phyloP scores from a whole-genome alignment of 306 rosid genomes.

The Fragaria vesca region DNA sequence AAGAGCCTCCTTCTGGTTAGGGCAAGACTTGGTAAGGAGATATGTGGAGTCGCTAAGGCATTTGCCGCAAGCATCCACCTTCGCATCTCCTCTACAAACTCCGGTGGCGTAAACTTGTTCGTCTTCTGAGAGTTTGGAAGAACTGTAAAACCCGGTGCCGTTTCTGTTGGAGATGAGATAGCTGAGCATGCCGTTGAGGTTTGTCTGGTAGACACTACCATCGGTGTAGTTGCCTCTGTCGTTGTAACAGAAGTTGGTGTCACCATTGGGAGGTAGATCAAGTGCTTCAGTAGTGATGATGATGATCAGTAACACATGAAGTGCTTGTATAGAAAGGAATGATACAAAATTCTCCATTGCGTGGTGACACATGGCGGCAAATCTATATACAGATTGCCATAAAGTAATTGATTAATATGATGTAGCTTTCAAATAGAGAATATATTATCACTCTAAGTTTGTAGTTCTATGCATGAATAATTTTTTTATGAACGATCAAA shows the following conservation, averaged over 20 bases:
- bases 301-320: neutral
- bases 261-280: neutral
- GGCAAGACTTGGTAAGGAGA: neutral
- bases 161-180: neutral
- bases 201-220: neutral
- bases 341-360: neutral
- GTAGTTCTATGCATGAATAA: neutral
- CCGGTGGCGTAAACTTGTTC: slow-evolving; percentile 14
- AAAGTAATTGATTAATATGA: neutral
- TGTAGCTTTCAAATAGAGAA: neutral
- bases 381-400: slow-evolving; percentile 1
- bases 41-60: slow-evolving; percentile 8
- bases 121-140: neutral
- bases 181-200: slow-evolving; percentile 8
- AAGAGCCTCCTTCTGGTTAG: slow-evolving; percentile 26
- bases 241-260: neutral
- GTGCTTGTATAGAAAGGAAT: neutral
- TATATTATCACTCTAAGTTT: neutral
- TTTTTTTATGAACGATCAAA: neutral
- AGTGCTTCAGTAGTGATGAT: neutral
- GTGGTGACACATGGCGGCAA: neutral
- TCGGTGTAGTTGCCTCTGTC: neutral
- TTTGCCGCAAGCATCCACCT: slow-evolving; percentile 5
- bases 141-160: slow-evolving; percentile 17
- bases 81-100: slow-evolving; percentile 26